Base-by-base conservation (phyloP, 2,329 filamentous ascomycete genomes). In the Fusarium udum region DNA sequence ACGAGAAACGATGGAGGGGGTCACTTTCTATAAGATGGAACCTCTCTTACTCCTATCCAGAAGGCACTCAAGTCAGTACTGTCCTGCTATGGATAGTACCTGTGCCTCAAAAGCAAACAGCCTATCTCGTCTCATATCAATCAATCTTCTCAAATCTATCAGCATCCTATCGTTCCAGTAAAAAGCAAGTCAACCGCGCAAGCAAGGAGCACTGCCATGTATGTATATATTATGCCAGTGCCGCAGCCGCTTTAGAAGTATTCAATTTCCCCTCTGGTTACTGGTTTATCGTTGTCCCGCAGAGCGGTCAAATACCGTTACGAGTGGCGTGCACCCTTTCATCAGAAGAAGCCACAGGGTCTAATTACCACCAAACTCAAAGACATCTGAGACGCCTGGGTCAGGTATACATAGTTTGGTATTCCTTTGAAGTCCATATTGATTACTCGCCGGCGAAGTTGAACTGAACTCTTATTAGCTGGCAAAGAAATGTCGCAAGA, bases 251-350 rank as follows among this genome's bases (percentile, higher is more conserved):
- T 62, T 37, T 39, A 26, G 24, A 43, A 37, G 22, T 56, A 22
- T 71, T 31, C 46, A 24, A 49, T 53, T 63, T 49, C 42, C 46
- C 32, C 40, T 64, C 37, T 24, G 42, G 31, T 37, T 22, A 46
- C 34, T 37, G 20, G 53, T 59, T 37, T n/a, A 26, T 32, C 22
- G 36, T 26, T 45, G 59, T 63, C 34, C 32, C 36, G 36, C 63
- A 46, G 46, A 52, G 59, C 53, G 61, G 57, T 67, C 56, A 73
- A 67, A 61, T 72, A 53, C 51, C 20, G 40, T 46, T 42, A 67
- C 32, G 40, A 43, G 62, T 61, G 69, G 69, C 71, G 46, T 64
- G 42, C 52, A 61, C 51, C 46, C 63, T 55, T 49, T 55, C 42
- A 61, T 42, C 40, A 49, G 46, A 56, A 52, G 39, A 46, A 45